phyloP scores from a whole-genome alignment of 768 basidiomycete species.

The Rhizopogon sp. region DNA sequence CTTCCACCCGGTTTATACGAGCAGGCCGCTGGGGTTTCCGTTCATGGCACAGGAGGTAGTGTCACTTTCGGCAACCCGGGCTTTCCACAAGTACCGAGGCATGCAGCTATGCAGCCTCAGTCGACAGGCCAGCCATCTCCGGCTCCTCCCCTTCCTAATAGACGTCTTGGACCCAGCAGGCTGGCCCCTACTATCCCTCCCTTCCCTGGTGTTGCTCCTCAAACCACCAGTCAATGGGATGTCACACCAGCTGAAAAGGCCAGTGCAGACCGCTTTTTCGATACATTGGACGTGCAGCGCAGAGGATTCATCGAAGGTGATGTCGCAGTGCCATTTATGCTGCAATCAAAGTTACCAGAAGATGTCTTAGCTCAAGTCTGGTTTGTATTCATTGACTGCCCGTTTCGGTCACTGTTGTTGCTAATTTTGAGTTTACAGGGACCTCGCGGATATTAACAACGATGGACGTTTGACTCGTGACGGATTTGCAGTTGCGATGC shows the following conservation, averaged over 20 bases:
- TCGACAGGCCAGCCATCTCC: conserved; percentile 34
- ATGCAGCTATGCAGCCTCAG: conserved; percentile 57
- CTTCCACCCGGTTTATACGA: conserved; percentile 87
- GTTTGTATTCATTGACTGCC: conserved; percentile 39
- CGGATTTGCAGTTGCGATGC: conserved; percentile 93
- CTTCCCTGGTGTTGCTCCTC: conserved; percentile 24
- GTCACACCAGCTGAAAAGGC: conserved; percentile 78
- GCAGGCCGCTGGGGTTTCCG: conserved; percentile 50
- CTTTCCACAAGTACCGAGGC: conserved; percentile 44
- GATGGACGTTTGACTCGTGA: conserved; percentile 85
- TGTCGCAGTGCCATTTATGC: conserved; percentile 92
- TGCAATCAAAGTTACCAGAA: conserved; percentile 81
- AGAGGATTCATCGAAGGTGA: conserved; percentile 88
- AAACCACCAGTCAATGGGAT: conserved; percentile 59
- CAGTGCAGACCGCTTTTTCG: conserved; percentile 73
- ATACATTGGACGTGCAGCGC: conserved; percentile 68
- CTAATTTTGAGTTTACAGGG: conserved; percentile 49
- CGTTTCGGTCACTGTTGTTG: not conserved
- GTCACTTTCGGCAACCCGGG: conserved; percentile 61
- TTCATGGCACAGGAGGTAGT: conserved; percentile 56
- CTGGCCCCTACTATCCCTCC: conserved; percentile 19
- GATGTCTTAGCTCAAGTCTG: conserved; percentile 87
- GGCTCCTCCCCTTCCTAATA: conserved; percentile 20
- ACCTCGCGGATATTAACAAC: conserved; percentile 84
- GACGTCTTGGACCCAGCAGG: conserved; percentile 12